phyloP scores from a whole-genome alignment of 768 basidiomycete species.

The Tulasnella sp. region DNA sequence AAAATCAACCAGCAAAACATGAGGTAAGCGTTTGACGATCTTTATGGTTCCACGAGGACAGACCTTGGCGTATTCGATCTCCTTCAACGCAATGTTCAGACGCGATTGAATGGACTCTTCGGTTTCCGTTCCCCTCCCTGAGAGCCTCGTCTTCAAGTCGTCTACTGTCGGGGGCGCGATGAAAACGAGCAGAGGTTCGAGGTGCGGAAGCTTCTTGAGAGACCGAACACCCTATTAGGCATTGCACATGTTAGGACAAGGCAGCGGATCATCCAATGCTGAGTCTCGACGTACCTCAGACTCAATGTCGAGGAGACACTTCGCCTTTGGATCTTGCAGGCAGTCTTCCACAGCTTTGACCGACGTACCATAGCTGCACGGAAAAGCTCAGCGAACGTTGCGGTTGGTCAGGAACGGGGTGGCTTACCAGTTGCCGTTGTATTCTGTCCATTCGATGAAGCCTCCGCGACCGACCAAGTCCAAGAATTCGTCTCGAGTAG shows the following conservation, averaged over 20 bases:
- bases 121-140: slow-evolving; percentile 33
- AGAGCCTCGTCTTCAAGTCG: slow-evolving; percentile 27
- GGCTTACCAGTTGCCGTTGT: slow-evolving; percentile 29
- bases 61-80: slow-evolving; percentile 32
- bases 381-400: background rate
- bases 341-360: slow-evolving; percentile 31
- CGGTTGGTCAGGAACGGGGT: background rate
- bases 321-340: slow-evolving; percentile 21
- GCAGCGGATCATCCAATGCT: background rate
- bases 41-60: no score
- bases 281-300: slow-evolving; percentile 26
- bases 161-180: slow-evolving; percentile 33
- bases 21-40: background rate
- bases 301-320: slow-evolving; percentile 39
- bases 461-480: slow-evolving; percentile 29
- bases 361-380: slow-evolving; percentile 31
- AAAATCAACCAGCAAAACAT: background rate
- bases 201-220: slow-evolving; percentile 28
- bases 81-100: slow-evolving; percentile 29
- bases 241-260: background rate
- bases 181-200: slow-evolving; percentile 35
- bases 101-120: slow-evolving; percentile 26
- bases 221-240: slow-evolving; percentile 30
- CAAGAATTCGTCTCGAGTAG: slow-evolving; percentile 30
- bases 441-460: slow-evolving; percentile 38